A percentile compares a stretch with the other conserved stretches of the same genome.
phyloP scores from a whole-genome alignment of 2,329 filamentous ascomycete genomes.

The Parascedosporium putredinis region DNA sequence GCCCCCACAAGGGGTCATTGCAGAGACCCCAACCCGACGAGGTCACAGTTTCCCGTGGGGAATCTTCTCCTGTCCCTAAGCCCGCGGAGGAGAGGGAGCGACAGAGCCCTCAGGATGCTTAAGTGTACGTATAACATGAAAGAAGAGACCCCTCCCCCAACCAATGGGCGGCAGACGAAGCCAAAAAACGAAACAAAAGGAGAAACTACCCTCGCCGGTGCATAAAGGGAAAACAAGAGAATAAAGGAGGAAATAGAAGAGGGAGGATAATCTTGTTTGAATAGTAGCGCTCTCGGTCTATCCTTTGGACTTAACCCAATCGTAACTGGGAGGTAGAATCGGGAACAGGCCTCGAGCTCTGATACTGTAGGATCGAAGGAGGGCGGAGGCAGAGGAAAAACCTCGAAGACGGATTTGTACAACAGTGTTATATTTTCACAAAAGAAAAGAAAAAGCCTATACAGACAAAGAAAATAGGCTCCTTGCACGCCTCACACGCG shows the following conservation, averaged over 20 bases:
- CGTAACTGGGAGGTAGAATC: too few relatives aligned
- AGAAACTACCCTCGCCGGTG: too few relatives aligned
- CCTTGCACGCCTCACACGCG: too few relatives aligned
- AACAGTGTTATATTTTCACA: neutral
- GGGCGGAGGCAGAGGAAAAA: neutral
- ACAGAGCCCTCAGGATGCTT: neutral
- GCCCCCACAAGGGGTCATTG: neutral
- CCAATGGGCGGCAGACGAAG: too few relatives aligned
- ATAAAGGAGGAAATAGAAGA: too few relatives aligned
- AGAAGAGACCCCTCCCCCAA: too few relatives aligned
- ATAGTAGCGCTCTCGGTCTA: neutral
- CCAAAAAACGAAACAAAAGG: too few relatives aligned
- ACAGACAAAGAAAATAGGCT: conserved; percentile 3
- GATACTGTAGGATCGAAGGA: too few relatives aligned
- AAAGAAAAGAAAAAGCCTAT: neutral
- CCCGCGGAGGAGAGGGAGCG: neutral
- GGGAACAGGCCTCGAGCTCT: too few relatives aligned
- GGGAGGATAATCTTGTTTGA: neutral
- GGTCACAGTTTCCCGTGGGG: neutral
- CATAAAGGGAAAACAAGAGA: too few relatives aligned
- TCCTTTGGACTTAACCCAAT: too few relatives aligned
- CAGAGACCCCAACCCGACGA: conserved; percentile 2
- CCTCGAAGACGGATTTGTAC: conserved; percentile 1
- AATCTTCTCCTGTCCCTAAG: neutral
- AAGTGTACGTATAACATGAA: too few relatives aligned